These are phyloP conservation scores for Lentinula detonsa DNA, from an alignment of 768 basidiomycete genomes.

Conservation along the genomic window DNA sequence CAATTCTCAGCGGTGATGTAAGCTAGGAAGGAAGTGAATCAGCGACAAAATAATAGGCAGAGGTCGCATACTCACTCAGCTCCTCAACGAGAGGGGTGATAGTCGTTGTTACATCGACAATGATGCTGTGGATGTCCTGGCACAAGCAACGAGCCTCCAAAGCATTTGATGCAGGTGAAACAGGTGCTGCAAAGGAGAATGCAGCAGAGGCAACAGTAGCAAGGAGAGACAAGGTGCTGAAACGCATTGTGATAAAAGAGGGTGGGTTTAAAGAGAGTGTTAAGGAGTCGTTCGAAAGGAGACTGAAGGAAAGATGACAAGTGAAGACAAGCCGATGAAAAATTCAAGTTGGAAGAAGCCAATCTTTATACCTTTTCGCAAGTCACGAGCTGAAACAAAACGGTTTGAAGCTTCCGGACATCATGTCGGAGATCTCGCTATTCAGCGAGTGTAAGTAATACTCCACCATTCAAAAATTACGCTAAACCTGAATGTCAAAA, in stretches of 20 bases:
- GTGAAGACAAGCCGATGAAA: constrained; percentile 32
- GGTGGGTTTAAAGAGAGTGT: constrained; percentile 7
- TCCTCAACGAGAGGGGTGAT: constrained; percentile 7
- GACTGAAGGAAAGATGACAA: background rate
- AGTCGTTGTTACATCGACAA: background rate
- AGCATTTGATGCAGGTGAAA: background rate
- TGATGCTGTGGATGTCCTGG: constrained; percentile 1
- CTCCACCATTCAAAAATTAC: background rate
- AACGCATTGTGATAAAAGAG: constrained; percentile 11
- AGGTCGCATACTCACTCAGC: background rate
- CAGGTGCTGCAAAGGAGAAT: constrained; percentile 8
- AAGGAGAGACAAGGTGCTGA: constrained; percentile 5
- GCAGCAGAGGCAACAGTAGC: constrained; percentile 9
- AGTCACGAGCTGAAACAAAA: background rate
- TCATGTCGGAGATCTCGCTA: background rate
- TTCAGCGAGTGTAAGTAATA: background rate
- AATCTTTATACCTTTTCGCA: background rate
- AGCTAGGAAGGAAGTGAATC: background rate
- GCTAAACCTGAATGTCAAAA: background rate
- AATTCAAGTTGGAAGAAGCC: background rate
- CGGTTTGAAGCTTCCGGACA: background rate
- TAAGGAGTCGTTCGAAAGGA: background rate
- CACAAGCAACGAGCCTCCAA: constrained; percentile 7
- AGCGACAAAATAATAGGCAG: background rate
- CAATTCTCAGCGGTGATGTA: constrained; percentile 3